Base-by-base conservation (phyloP, 2,329 filamentous ascomycete genomes). In the Xylaria sp. region DNA sequence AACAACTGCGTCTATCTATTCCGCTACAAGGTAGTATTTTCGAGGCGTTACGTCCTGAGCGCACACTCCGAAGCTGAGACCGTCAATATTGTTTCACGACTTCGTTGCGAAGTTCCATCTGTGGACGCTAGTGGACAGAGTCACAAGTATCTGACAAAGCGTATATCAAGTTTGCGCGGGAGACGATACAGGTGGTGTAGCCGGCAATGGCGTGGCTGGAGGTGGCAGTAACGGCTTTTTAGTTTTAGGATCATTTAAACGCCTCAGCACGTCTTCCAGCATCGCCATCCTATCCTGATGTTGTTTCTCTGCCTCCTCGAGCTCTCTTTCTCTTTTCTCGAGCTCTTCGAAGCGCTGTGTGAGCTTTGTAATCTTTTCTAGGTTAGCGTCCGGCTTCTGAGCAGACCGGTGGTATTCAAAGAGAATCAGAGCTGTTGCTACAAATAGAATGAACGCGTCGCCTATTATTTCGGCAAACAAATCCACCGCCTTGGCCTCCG, bases 401-500 rank as follows among this genome's bases (percentile, higher is more conserved):
- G 84, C 83, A 8, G 86, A 81, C 73, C 84, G 86, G 78, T 87
- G 86, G 72, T 87, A 90, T 79, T 91, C 89, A 77, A 88, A 91
- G 44, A 90, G 79, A 65, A 91, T 85, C 59, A 91, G 77, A 23
- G 79, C 84, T 15, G 83, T 81, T 7, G 88, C 89, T 31, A 91
- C 88, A 6, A 84, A 76, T 23, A 91, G 82, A 69, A 91, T 90
- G 75, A 91, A 91, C 18, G 82, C 81, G 72, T 91, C 89, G 50
- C 89, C 89, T 59, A 89, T 81, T 18, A 91, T 89, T 74, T 91
- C 89, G 51, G 89, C 89, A 73, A 91, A 91, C 8, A 91, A 80
- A 74, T 91, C 89, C 12, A 91, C 89, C 9, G 89, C 89, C 79
- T 91, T 91, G 18, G 79, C 83, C 76, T 91, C 89, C 10, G 89